Percentiles rank a stretch among this genome's conserved stretches.
phyloP scores from a whole-genome alignment of 2,329 filamentous ascomycete genomes.

The Stachybotrys echinatus region DNA sequence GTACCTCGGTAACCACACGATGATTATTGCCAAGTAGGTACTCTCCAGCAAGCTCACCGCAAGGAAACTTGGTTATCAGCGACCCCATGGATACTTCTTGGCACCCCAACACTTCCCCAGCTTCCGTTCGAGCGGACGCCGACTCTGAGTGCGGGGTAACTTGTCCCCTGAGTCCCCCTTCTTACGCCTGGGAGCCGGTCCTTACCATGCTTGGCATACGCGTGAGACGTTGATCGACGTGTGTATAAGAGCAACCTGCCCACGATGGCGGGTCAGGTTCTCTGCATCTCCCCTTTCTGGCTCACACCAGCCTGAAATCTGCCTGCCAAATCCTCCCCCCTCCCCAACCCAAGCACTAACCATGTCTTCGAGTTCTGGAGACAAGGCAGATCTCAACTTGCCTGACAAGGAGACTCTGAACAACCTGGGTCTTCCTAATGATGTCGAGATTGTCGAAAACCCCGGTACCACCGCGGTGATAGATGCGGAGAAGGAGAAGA shows the following conservation, averaged over 20 bases:
- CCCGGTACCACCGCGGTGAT: conserved; percentile 1
- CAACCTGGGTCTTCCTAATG: neutral
- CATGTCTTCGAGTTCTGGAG: neutral
- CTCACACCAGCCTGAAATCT: too few relatives aligned
- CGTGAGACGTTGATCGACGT: too few relatives aligned
- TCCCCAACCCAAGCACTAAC: too few relatives aligned
- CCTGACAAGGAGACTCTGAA: neutral
- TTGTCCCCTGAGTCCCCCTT: neutral
- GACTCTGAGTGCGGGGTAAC: neutral
- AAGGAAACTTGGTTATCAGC: neutral
- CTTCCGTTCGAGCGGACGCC: conserved; percentile 2
- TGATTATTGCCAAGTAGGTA: too few relatives aligned
- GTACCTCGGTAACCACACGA: too few relatives aligned
- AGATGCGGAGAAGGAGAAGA: conserved; percentile 10
- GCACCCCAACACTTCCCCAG: neutral
- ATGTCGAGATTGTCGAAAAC: conserved; percentile 11
- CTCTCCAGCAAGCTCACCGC: neutral
- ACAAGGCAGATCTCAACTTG: neutral
- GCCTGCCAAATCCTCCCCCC: too few relatives aligned
- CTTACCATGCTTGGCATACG: neutral
- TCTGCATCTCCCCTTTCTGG: too few relatives aligned
- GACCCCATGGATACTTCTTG: neutral
- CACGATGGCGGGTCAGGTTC: too few relatives aligned
- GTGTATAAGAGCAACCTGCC: too few relatives aligned
- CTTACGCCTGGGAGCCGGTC: neutral